Conservation (phyloP, 2,329 filamentous ascomycete genomes). For the Fusarium pseudonygamai region DNA sequence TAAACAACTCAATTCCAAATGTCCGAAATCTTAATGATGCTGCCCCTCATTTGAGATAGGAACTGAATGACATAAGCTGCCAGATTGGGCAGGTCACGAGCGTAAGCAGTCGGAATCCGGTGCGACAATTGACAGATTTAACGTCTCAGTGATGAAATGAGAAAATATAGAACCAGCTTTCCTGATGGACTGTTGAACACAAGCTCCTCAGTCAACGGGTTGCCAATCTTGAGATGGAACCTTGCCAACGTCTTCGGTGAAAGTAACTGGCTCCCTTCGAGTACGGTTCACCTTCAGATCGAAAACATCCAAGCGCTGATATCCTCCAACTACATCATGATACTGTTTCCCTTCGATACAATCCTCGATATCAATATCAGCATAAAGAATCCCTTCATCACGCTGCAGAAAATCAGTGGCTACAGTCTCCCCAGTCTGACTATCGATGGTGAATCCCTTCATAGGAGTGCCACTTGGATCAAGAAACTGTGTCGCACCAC, state of each 20-base stretch:
- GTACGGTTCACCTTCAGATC: conserved; percentile 58
- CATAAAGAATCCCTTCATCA: conserved; percentile 61
- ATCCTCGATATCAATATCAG: conserved; percentile 58
- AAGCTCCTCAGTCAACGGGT: neutral
- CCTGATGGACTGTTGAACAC: no score
- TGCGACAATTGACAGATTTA: neutral
- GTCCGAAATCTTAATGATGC: neutral
- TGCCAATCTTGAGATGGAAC: neutral
- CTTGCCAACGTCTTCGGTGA: conserved; percentile 2
- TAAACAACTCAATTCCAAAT: neutral
- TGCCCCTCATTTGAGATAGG: neutral
- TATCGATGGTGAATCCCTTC: conserved; percentile 50
- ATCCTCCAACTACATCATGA: conserved; percentile 65
- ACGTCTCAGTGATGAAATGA: fast-evolving
- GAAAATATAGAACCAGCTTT: no score
- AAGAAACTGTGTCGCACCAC: conserved; percentile 60
- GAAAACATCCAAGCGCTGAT: conserved; percentile 65
- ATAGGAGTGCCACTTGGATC: conserved; percentile 58
- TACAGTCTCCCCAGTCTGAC: conserved; percentile 24
- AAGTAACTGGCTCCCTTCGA: conserved; percentile 48
- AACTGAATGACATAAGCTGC: neutral
- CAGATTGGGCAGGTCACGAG: neutral
- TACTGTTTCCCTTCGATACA: conserved; percentile 67
- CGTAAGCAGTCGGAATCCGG: neutral
- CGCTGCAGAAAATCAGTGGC: conserved; percentile 52